phyloP scores from a whole-genome alignment of 2,329 filamentous ascomycete species.

The Diaporthe citri region DNA sequence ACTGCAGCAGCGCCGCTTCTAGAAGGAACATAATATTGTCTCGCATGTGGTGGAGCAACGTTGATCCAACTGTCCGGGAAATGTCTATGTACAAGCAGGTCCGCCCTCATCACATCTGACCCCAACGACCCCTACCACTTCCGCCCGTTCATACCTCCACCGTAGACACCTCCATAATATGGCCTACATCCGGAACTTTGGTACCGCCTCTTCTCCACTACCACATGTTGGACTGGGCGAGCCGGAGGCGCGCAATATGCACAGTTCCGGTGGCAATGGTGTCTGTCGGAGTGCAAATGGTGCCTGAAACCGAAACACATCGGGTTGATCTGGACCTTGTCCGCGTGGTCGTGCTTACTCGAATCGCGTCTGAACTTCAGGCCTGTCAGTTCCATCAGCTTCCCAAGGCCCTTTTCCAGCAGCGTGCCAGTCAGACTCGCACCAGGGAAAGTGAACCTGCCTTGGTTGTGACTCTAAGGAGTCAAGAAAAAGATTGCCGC shows the following conservation, averaged over 20 bases:
- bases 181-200: background rate
- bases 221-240: conserved; percentile 16
- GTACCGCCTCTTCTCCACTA: conserved; percentile 15
- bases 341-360: background rate
- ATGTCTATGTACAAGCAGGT: background rate
- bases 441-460: background rate
- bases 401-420: too few relatives aligned
- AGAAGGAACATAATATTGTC: background rate
- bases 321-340: background rate
- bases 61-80: too few relatives aligned
- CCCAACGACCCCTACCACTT: background rate
- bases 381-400: background rate
- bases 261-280: conserved; percentile 17
- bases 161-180: background rate
- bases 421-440: background rate
- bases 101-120: background rate
- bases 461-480: background rate
- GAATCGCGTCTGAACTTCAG: background rate
- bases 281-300: conserved; percentile 14
- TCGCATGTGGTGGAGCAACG: background rate
- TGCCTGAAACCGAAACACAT: conserved; percentile 28
- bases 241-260: conserved; percentile 15
- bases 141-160: conserved; percentile 22
- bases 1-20: background rate
- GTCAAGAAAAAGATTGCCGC: background rate